Evolutionary conservation across 2,329 filamentous ascomycete genomes (phyloP), one percentile per base, ranked within the genome.

Genomic region (Ceratocystis albifundus): DNA sequence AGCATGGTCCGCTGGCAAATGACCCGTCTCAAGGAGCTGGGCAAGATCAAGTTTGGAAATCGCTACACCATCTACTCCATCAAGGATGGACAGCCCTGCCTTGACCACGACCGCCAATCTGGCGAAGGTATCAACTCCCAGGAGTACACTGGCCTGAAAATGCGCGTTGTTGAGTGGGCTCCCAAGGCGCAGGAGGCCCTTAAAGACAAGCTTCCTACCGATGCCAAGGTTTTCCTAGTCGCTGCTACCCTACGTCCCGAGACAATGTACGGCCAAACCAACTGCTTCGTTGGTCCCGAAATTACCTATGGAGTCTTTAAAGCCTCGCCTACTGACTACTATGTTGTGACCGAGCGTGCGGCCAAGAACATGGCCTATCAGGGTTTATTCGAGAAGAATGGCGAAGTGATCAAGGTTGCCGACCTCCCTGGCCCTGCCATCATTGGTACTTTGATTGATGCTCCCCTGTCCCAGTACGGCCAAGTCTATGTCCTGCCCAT

Each of bases 191-290:
- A 85, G 70, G 83, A 88, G 70, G 78, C 84, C 65, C 77, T 97
- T 67, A 82, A 87, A 74, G 87, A 84, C 70, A 94, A 93, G 78
- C 78, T 97, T 3, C 89, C 93, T 4, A 82, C 86, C 45, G 85
- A 83, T 70, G 87, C 89, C 59, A 88, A 88, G 69, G 87, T 96
- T 66, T 97, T 88, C 79, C 88, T 97, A 72, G 85, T 97, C 12
- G 89, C 94, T 12, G 94, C 94, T 17, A 97, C 94, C 66, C 82
- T 99, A 69, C 84, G 94, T 69, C 90, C 94, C 1, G 94, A 99
- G 80, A 99, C 94, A 45, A 97, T 99, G 93, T 99, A 97, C 74
- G 95, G 95, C 50, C 94, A 97, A 77, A 95, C 87, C 3, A 95
- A 90, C 78, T 96, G 92, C 75, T 99, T 97, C 71, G 90, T 99